Evolutionary conservation across 441 rosid genomes (phyloP).

Genomic region (Arabidopsis hybrid): DNA sequence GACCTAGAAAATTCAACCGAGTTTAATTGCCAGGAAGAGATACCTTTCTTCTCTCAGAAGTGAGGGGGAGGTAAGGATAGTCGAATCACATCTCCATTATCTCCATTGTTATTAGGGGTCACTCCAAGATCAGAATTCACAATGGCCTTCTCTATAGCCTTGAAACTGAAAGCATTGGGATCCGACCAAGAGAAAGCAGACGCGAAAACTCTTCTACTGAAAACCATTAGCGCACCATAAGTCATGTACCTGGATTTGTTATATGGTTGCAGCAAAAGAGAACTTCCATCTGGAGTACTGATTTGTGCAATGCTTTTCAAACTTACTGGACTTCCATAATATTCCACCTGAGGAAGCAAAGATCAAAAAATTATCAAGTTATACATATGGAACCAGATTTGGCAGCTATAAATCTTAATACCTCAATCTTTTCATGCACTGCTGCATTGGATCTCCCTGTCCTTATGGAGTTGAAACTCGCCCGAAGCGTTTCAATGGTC

Average conservation of each 20-base stretch:
- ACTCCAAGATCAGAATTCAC: constrained; percentile 84
- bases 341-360: constrained; percentile 68
- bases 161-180: constrained; percentile 60
- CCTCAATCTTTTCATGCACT: constrained; percentile 92
- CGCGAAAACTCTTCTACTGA: not conserved
- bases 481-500: constrained; percentile 78
- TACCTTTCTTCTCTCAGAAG: constrained; percentile 93
- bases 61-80: constrained; percentile 82
- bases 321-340: constrained; percentile 92
- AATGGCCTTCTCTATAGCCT: constrained; percentile 90
- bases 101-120: constrained; percentile 90
- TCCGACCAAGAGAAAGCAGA: constrained; percentile 1
- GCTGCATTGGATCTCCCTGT: constrained; percentile 82
- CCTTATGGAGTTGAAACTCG: constrained; percentile 80
- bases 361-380: not conserved
- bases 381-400: not conserved
- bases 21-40: constrained; percentile 18
- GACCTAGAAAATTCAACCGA: too few species aligned
- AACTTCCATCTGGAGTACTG: constrained; percentile 83
- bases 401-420: constrained; percentile 28
- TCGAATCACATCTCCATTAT: constrained; percentile 82
- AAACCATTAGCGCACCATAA: not conserved
- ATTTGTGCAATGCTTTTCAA: constrained; percentile 95
- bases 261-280: constrained; percentile 90
- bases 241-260: constrained; percentile 83